These are phyloP conservation scores for Obelidium mucronatum DNA, from an alignment of 192 early-diverging fungal genomes.

Conservation along the genomic window DNA sequence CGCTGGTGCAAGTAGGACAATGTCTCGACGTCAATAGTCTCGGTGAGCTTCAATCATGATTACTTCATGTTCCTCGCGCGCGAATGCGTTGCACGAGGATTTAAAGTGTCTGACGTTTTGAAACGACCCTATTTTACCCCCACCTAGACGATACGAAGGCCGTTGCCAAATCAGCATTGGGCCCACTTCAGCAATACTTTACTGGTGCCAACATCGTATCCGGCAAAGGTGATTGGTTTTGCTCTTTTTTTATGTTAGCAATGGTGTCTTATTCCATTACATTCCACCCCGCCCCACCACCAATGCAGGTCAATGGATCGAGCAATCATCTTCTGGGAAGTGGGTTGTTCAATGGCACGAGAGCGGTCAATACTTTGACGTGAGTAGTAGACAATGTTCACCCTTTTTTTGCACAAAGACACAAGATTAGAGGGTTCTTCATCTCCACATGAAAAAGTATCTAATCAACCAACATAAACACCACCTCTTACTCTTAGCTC, in stretches of 20 bases:
- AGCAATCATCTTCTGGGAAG: conserved; percentile 9
- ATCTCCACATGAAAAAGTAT: not conserved
- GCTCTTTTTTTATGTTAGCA: no score
- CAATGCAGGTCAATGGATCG: no score
- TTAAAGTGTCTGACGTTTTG: no score
- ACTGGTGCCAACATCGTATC: not conserved
- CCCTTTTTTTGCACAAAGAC: conserved; percentile 9
- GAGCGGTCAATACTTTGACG: conserved; percentile 28
- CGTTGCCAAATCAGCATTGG: conserved; percentile 12
- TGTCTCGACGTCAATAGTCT: no score
- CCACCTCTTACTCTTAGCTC: not conserved
- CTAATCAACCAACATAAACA: not conserved
- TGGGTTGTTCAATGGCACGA: conserved; percentile 38
- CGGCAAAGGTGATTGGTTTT: conserved; percentile 4
- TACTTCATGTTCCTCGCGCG: no score
- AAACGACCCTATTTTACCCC: no score
- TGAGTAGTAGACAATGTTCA: not conserved
- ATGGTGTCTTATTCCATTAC: no score
- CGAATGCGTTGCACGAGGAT: no score
- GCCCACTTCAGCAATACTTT: not conserved
- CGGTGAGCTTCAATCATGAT: no score
- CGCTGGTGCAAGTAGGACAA: no score
- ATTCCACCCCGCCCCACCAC: no score
- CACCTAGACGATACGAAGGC: no score
- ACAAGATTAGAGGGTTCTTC: not conserved